Conservation (phyloP, 495 filamentous ascomycete genomes). For the Jackrogersella minutella region DNA sequence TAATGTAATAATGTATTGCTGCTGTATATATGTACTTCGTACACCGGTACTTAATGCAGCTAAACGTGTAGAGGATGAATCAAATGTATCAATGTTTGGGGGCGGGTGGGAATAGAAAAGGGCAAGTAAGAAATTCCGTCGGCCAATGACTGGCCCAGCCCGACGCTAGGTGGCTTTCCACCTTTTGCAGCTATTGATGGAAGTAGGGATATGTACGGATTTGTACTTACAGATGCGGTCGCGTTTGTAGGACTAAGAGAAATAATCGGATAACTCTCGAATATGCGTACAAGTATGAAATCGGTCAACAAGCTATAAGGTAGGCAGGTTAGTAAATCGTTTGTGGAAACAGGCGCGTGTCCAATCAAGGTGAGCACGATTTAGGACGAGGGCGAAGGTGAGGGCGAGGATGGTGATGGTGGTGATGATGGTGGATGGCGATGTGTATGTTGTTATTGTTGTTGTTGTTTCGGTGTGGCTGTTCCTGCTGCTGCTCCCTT, state of each 20-base stretch:
- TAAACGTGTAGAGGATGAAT: neutral
- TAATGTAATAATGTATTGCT: neutral
- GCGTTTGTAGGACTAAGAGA: conserved; percentile 12
- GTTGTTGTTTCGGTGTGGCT: too few relatives aligned
- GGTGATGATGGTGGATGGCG: neutral
- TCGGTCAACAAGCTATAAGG: neutral
- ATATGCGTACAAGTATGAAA: neutral
- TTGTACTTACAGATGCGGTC: conserved; percentile 10
- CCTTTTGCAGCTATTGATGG: neutral
- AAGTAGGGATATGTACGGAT: neutral
- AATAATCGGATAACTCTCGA: neutral
- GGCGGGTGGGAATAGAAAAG: conserved; percentile 23
- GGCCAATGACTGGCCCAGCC: conserved; percentile 32
- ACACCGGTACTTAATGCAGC: neutral
- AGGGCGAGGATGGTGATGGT: neutral
- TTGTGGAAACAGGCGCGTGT: neutral
- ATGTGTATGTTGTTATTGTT: neutral
- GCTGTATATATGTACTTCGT: neutral
- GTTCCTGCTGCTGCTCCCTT: too few relatives aligned
- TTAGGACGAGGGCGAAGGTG: neutral
- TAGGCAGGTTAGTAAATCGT: neutral
- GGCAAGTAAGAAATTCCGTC: conserved; percentile 24
- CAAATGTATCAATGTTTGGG: conserved; percentile 10
- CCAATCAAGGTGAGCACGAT: neutral
- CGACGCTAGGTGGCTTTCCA: conserved; percentile 12